Conservation (phyloP, 768 basidiomycete species). For the Gymnopilus junonius region DNA sequence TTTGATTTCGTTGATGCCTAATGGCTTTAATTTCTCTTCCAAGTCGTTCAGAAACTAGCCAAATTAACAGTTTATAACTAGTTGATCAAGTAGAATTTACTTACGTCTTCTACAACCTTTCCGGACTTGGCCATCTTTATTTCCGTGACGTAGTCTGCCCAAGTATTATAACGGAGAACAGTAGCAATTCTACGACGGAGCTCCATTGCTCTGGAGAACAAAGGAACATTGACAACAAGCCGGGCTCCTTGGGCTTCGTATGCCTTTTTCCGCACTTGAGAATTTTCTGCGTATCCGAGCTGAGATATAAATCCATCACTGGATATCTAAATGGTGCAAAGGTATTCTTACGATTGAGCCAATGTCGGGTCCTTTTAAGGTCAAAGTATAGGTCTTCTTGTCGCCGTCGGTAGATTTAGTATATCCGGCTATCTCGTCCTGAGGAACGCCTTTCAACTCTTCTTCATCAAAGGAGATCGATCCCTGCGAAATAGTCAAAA, state of each 20-base stretch:
- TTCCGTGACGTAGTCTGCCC: slow-evolving; percentile 34
- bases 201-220: slow-evolving; percentile 68
- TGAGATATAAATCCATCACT: slow-evolving; percentile 25
- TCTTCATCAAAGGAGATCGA: slow-evolving; percentile 66
- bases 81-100: too few relatives aligned
- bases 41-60: slow-evolving; percentile 82
- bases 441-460: slow-evolving; percentile 83
- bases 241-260: slow-evolving; percentile 70
- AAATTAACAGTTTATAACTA: too few relatives aligned
- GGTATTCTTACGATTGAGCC: slow-evolving; percentile 69
- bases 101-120: too few relatives aligned
- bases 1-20: too few relatives aligned
- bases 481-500: slow-evolving; percentile 51
- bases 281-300: slow-evolving; percentile 81
- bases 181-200: slow-evolving; percentile 72
- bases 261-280: slow-evolving; percentile 68
- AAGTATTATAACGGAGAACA: slow-evolving; percentile 74
- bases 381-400: slow-evolving; percentile 68
- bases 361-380: slow-evolving; percentile 83
- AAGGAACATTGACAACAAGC: slow-evolving; percentile 67
- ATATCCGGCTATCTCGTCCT: slow-evolving; percentile 79
- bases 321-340: background rate
- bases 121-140: slow-evolving; percentile 1
- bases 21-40: slow-evolving; percentile 69
- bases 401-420: slow-evolving; percentile 61